phyloP scores from a whole-genome alignment of 140 eudicot genomes.

The Stevia rebaudiana region DNA sequence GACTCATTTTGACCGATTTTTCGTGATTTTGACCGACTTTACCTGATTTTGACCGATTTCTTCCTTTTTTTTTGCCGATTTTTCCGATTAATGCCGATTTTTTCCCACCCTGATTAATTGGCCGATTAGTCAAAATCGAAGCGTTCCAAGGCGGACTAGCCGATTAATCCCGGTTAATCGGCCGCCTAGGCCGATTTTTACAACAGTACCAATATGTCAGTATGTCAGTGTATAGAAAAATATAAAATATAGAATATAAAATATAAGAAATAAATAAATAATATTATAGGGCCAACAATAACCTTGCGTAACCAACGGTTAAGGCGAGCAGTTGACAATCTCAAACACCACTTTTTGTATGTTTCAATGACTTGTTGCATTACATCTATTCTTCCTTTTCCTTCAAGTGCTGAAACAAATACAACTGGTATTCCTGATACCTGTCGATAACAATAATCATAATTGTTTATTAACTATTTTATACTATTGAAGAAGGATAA shows the following conservation, averaged over 20 bases:
- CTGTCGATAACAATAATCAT: constrained; percentile 36
- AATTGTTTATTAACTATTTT: neutral
- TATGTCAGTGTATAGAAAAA: neutral
- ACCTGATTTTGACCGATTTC: no score
- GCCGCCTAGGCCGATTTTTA: no score
- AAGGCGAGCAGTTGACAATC: constrained; percentile 87
- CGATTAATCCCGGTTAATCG: no score
- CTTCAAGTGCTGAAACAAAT: constrained; percentile 83
- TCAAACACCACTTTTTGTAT: constrained; percentile 81
- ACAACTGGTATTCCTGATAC: constrained; percentile 90
- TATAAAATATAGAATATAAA: neutral
- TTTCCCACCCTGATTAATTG: no score
- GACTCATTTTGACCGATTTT: no score
- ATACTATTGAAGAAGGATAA: neutral
- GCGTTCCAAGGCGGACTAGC: no score
- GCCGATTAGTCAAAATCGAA: no score
- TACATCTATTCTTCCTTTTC: constrained; percentile 66
- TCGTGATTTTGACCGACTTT: no score
- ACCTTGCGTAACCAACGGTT: constrained; percentile 95
- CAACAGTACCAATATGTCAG: no score
- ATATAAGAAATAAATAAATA: neutral
- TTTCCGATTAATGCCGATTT: no score
- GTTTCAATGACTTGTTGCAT: constrained; percentile 74
- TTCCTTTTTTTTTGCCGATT: no score
- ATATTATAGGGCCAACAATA: neutral